Evolutionary conservation across 2,329 filamentous ascomycete genomes (phyloP), one percentile per base, ranked within the genome.

Genomic region (Neurospora sp.): DNA sequence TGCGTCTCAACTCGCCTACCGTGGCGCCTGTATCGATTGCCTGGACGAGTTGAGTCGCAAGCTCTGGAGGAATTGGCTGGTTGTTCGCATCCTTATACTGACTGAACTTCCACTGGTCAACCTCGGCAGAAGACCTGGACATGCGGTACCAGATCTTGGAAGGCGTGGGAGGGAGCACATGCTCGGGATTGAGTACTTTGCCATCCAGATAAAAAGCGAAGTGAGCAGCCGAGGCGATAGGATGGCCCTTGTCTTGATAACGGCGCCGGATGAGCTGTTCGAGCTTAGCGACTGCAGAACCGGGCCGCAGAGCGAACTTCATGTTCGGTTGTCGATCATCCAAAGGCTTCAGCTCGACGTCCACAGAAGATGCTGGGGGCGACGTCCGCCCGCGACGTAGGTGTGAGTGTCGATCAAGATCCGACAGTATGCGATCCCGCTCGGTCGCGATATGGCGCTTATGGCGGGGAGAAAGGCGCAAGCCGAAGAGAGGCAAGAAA

Each of bases 1-100:
- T 73, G 15, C 70, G 67, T 38, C 78, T 74, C 7, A 80, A 40
- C 46, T 73, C 70, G 7, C 74, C 75, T 67, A 80, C 69, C 0
- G 79, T 78, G 11, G 68, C 72, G 7, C 78, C 79, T 4, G 66
- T 66, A 58, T 73, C 70, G 71, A 79, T 75, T 28, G 70, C 73
- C 11, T 67, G 28, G 36, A 52, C 66, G 33, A 76, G 67, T 42
- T 58, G 52, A 19, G 68, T 38, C 2, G 70, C 52, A 42, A 75
- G 52, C 10, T 36, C 38, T 10, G 52, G 23, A 2, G 73, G 70
- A 8, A 75, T 66, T 10, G 52, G 69, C 15, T 67, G 69, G 17
- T 71, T 62, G 9, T 38, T 71, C 68, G 67, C 38, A 69, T 72
- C 70, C 39, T 67, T 67, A 67, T 58, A 72, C 52, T 71, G 69